Conservation (phyloP, 2,329 filamentous ascomycete species). For the Exophiala spinifera region DNA sequence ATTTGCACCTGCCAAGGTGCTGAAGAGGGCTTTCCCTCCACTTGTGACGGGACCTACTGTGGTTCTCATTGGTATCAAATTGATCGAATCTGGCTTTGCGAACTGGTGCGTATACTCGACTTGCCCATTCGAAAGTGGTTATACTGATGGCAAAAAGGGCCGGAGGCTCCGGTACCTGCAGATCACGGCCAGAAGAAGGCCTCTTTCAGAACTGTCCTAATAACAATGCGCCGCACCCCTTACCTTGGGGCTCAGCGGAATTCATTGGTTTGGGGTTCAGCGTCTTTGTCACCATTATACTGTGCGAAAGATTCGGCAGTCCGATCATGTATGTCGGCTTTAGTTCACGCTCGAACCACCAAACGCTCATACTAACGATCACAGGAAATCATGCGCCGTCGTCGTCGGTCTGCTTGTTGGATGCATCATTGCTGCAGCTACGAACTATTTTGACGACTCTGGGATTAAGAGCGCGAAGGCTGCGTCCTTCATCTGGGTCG, state of each 20-base stretch:
- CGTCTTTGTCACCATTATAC: slow-evolving; percentile 64
- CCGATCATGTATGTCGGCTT: slow-evolving; percentile 55
- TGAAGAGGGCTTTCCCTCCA: slow-evolving; percentile 64
- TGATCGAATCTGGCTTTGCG: slow-evolving; percentile 61
- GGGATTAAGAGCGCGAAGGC: slow-evolving; percentile 60
- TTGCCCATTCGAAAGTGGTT: no score
- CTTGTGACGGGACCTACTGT: slow-evolving; percentile 67
- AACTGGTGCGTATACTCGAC: slow-evolving; percentile 45
- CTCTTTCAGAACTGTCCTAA: slow-evolving; percentile 56
- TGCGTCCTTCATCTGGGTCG: slow-evolving; percentile 65
- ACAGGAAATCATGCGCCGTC: slow-evolving; percentile 56
- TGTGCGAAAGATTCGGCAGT: slow-evolving; percentile 64
- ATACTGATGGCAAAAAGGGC: slow-evolving; percentile 39
- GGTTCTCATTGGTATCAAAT: slow-evolving; percentile 62
- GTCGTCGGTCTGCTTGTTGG: slow-evolving; percentile 62
- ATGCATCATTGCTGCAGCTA: slow-evolving; percentile 65
- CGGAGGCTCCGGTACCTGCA: slow-evolving; percentile 55
- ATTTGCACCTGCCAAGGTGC: slow-evolving; percentile 58
- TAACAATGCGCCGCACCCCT: slow-evolving; percentile 57
- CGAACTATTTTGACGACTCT: slow-evolving; percentile 60
- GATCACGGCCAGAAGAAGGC: slow-evolving; percentile 38
- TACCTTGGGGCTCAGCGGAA: slow-evolving; percentile 61
- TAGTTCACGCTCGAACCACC: background rate
- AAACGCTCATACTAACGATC: background rate
- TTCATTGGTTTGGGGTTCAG: slow-evolving; percentile 66